phyloP scores from a whole-genome alignment of 768 basidiomycete species.

The Coprinellus micaceus region DNA sequence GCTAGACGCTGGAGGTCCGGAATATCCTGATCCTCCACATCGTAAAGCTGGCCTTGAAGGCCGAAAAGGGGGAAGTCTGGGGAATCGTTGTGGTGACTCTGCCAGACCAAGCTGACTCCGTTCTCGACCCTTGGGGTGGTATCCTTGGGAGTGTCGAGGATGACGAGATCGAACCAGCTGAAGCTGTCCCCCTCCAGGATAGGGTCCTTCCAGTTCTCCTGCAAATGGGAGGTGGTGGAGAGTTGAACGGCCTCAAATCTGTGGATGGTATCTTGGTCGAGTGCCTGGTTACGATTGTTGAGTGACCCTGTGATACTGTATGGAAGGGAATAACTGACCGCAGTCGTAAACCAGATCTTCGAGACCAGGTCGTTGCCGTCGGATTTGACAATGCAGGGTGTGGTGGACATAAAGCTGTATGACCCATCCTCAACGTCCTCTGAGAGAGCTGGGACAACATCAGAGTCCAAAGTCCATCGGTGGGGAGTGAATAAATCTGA shows the following conservation, averaged over 20 bases:
- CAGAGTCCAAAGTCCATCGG: conserved; percentile 4
- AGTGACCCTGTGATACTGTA: too few relatives aligned
- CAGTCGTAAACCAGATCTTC: conserved; percentile 6
- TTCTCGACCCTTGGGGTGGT: conserved; percentile 3
- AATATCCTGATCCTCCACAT: conserved; percentile 15
- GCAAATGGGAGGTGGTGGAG: conserved; percentile 22
- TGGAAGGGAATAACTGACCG: too few relatives aligned
- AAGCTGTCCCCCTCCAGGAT: conserved; percentile 3
- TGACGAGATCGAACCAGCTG: conserved; percentile 11
- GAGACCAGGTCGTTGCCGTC: conserved; percentile 1
- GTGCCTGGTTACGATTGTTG: too few relatives aligned
- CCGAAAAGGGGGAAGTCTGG: neutral
- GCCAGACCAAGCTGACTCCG: conserved; percentile 10
- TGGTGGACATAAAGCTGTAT: conserved; percentile 4
- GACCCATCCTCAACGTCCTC: conserved; percentile 3
- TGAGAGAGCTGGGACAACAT: conserved; percentile 3
- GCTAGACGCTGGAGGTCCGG: conserved; percentile 13
- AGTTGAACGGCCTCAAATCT: conserved; percentile 25
- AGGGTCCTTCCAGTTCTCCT: conserved; percentile 2
- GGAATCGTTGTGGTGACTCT: conserved; percentile 5
- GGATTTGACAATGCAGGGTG: neutral
- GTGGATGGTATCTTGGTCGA: conserved; percentile 18
- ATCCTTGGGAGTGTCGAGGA: conserved; percentile 4
- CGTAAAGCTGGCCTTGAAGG: conserved; percentile 1
- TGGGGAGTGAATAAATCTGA: conserved; percentile 7